Conservation (phyloP, 306 rosid species). For the Mimosa pudica region DNA sequence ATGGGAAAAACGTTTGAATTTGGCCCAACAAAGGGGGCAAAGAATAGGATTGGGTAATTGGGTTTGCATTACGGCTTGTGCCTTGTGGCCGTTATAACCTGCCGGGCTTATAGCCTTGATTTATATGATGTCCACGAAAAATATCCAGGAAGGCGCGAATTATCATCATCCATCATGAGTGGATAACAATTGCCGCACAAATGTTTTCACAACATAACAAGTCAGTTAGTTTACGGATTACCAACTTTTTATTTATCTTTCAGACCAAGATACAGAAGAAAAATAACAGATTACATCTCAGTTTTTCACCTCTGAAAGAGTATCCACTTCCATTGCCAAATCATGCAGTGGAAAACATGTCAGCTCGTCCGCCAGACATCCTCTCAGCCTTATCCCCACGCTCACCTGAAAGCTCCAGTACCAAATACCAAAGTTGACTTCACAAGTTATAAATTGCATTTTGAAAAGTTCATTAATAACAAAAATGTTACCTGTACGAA, state of each 20-base stretch:
- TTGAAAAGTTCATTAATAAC: constrained; percentile 18
- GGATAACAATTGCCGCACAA: background rate
- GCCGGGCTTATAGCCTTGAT: no score
- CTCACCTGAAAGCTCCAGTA: constrained; percentile 59
- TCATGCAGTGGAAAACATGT: constrained; percentile 39
- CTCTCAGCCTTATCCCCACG: constrained; percentile 83
- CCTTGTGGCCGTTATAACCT: no score
- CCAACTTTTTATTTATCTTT: constrained; percentile 8
- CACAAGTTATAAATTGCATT: background rate
- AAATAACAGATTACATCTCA: background rate
- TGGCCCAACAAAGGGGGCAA: no score
- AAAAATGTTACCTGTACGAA: constrained; percentile 74
- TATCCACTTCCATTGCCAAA: constrained; percentile 1
- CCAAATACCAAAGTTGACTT: constrained; percentile 1
- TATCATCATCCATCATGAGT: no score
- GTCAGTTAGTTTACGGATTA: constrained; percentile 8
- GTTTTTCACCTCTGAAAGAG: constrained; percentile 6
- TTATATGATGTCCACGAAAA: no score
- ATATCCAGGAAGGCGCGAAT: no score
- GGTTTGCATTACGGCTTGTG: no score
- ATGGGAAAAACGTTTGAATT: no score
- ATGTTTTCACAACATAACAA: background rate
- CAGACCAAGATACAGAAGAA: background rate
- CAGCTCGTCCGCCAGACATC: constrained; percentile 74
- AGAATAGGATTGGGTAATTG: no score